A percentile compares a stretch with the other conserved stretches of the same genome.
Conservation (phyloP, 805 yeast genomes). For the Zygoascus tannicola region DNA sequence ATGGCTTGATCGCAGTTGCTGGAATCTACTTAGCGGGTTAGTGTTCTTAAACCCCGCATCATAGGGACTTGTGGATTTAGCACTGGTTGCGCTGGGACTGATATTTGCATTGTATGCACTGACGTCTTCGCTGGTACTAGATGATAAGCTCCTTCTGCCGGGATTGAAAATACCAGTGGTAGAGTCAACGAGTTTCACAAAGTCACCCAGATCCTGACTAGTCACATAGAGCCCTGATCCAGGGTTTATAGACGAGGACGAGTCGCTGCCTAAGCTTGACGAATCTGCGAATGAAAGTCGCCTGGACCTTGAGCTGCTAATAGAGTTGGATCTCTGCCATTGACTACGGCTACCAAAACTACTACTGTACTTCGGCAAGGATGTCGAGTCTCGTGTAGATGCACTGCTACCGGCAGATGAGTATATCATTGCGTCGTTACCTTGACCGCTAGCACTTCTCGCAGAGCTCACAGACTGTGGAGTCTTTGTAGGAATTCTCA, state of each 20-base stretch:
- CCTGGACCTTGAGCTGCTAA: constrained; percentile 53
- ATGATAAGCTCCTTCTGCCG: constrained; percentile 11
- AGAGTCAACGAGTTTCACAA: constrained; percentile 63
- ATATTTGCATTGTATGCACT: background rate
- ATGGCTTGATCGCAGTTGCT: constrained; percentile 26
- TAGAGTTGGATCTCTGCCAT: constrained; percentile 19
- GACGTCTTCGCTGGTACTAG: constrained; percentile 9
- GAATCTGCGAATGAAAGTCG: constrained; percentile 34
- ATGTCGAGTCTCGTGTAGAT: constrained; percentile 9
- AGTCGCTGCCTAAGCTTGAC: constrained; percentile 17
- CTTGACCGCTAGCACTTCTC: constrained; percentile 16
- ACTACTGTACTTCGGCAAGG: constrained; percentile 18
- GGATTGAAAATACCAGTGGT: constrained; percentile 28
- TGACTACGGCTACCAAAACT: constrained; percentile 30
- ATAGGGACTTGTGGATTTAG: background rate
- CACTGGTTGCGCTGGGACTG: constrained; percentile 1
- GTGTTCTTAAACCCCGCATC: constrained; percentile 4
- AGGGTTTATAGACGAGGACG: constrained; percentile 24
- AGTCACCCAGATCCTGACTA: constrained; percentile 46
- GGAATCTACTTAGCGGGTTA: constrained; percentile 27
- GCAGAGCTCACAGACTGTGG: constrained; percentile 16
- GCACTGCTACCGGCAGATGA: constrained; percentile 26
- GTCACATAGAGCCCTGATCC: constrained; percentile 40
- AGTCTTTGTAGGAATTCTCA: constrained; percentile 29
- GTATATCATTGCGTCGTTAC: constrained; percentile 18